Percentiles rank a stretch among this genome's conserved stretches.
phyloP scores from a whole-genome alignment of 2,329 filamentous ascomycete species.

The Diplocarpon rosae region DNA sequence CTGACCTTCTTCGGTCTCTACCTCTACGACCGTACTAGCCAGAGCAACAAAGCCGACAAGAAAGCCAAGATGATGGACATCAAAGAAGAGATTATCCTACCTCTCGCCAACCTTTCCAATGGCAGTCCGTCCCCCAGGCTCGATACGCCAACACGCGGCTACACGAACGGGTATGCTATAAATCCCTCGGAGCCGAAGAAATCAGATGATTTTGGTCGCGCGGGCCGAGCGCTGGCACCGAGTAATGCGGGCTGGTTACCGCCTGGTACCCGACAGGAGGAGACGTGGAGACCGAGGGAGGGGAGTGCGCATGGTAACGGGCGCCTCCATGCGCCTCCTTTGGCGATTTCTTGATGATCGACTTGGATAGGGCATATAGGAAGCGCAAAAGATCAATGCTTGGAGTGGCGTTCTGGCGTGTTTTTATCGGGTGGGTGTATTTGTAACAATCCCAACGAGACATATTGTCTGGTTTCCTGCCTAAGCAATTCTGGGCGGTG shows the following conservation, averaged over 20 bases:
- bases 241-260: slow-evolving; percentile 54
- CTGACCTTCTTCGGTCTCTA: slow-evolving; percentile 90
- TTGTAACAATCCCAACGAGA: background rate
- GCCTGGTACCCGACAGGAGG: slow-evolving; percentile 74
- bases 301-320: slow-evolving; percentile 3
- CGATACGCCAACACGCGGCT: slow-evolving; percentile 32
- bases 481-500: too few relatives aligned
- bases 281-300: slow-evolving; percentile 54
- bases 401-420: background rate
- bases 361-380: slow-evolving; percentile 4
- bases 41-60: slow-evolving; percentile 78
- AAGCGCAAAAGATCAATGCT: background rate
- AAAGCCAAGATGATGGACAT: slow-evolving; percentile 58
- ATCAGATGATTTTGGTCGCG: slow-evolving; percentile 44
- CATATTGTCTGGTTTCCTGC: too few relatives aligned
- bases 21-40: slow-evolving; percentile 85
- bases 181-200: slow-evolving; percentile 26
- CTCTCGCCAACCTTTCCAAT: slow-evolving; percentile 17
- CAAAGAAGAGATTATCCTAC: slow-evolving; percentile 26
- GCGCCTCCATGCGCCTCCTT: background rate
- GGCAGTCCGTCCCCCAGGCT: slow-evolving; percentile 16
- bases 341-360: slow-evolving; percentile 4
- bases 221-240: slow-evolving; percentile 31
- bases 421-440: slow-evolving; percentile 1
- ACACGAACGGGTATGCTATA: slow-evolving; percentile 36